Conservation (phyloP, 2,329 filamentous ascomycete species). For the Aspergillus chevalieri region DNA sequence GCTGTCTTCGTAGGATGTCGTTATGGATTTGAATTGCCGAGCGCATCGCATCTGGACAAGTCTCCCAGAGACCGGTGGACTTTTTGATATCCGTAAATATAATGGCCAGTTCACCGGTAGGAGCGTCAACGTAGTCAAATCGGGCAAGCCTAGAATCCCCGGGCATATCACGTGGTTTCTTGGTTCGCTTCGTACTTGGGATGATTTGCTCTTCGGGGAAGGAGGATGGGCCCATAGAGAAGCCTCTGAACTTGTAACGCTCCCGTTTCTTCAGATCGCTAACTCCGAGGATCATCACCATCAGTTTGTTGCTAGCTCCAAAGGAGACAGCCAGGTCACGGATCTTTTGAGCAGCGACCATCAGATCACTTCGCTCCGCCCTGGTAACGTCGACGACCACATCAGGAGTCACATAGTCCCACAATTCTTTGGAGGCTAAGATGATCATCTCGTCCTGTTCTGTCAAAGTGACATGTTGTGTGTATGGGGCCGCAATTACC, state of each 20-base stretch:
- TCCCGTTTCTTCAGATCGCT: slow-evolving; percentile 83
- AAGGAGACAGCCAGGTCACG: slow-evolving; percentile 94
- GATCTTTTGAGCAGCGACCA: slow-evolving; percentile 91
- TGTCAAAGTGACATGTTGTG: slow-evolving; percentile 68
- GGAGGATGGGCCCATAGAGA: slow-evolving; percentile 74
- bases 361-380: slow-evolving; percentile 79
- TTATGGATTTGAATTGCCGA: slow-evolving; percentile 97
- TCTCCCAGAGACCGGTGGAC: slow-evolving; percentile 93
- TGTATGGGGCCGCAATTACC: slow-evolving; percentile 83
- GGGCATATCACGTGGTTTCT: slow-evolving; percentile 52
- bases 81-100: slow-evolving; percentile 99
- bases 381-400: slow-evolving; percentile 87
- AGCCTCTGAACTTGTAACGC: slow-evolving; percentile 65
- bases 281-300: slow-evolving; percentile 98
- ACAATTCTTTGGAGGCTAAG: slow-evolving; percentile 84
- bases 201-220: slow-evolving; percentile 60
- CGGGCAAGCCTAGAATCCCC: slow-evolving; percentile 81
- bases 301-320: slow-evolving; percentile 87
- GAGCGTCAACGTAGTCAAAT: slow-evolving; percentile 86
- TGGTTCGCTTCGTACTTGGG: slow-evolving; percentile 58
- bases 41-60: slow-evolving; percentile 89
- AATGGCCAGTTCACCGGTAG: slow-evolving; percentile 82
- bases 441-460: slow-evolving; percentile 92
- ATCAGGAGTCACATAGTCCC: slow-evolving; percentile 87
- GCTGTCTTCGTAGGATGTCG: slow-evolving; percentile 86